phyloP scores from a whole-genome alignment of 345 rosid species.

The Rhizophora mangle region DNA sequence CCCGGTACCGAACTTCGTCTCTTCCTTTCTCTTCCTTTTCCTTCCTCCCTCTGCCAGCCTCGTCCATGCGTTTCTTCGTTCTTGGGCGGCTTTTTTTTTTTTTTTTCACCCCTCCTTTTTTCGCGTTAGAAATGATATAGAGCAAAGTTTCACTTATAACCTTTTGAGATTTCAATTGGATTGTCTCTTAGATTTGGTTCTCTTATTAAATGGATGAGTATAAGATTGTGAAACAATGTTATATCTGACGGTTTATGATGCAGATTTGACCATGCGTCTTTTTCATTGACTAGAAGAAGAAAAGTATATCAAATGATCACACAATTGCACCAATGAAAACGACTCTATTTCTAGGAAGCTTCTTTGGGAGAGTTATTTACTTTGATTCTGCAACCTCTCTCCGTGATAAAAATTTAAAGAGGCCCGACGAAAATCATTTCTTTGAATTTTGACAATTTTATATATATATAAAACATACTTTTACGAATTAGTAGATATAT shows the following conservation, averaged over 20 bases:
- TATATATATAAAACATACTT: too few relatives aligned
- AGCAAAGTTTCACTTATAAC: background rate
- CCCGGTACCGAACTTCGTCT: conserved; percentile 54
- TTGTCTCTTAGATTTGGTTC: background rate
- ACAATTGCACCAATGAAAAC: background rate
- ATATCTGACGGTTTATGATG: background rate
- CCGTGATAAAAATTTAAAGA: conserved; percentile 6
- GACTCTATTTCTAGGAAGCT: conserved; percentile 18
- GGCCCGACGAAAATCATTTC: background rate
- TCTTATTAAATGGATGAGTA: background rate
- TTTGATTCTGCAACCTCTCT: conserved; percentile 26
- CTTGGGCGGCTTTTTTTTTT: conserved; percentile 9
- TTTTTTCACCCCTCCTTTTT: background rate
- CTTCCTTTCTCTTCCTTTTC: conserved; percentile 24
- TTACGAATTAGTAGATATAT: too few relatives aligned
- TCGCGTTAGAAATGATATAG: background rate
- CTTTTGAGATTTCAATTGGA: background rate
- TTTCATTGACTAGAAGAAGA: background rate
- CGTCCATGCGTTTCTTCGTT: conserved; percentile 15
- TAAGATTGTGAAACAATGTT: background rate
- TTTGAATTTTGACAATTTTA: too few relatives aligned
- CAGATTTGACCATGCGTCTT: conserved; percentile 2
- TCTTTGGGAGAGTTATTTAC: conserved; percentile 13
- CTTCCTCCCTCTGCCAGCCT: conserved; percentile 6
- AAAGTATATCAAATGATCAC: background rate